Evolutionary conservation across 2,329 filamentous ascomycete genomes (phyloP), one percentile per base, ranked within the genome.

Genomic region (Colletotrichum salicis): DNA sequence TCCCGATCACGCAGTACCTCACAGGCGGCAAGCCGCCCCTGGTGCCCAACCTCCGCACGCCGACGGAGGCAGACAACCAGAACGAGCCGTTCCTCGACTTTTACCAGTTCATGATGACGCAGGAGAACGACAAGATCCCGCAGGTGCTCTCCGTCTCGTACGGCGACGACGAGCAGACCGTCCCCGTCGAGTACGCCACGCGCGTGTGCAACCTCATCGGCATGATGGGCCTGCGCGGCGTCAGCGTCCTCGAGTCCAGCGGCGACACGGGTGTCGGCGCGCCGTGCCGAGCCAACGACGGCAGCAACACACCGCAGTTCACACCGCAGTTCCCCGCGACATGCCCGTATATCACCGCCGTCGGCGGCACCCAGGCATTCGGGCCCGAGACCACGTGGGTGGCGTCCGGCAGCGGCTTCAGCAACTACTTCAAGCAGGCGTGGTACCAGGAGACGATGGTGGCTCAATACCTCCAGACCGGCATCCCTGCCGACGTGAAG

Each of bases 21-120:
- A 78, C 76, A 3, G 77, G 76, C 27, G 77, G 76, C 2, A 57
- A 64, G 24, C 70, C 73, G 65, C 81, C 82, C 65, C 79, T 81
- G 8, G 80, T 76, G 51, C 76, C 77, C 29, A 75, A 78, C 70
- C 56, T 78, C n/a, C 48, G 74, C 29, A 66, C 72, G 19, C 66
- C 76, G 27, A 62, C 75, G 56, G 70, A 74, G 15, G 77, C 77
- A 10, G 74, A 82, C 74, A 86, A 90, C 74, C 83, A 82, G n/a
- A 92, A 93, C 78, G 91, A 93, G 81, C 91, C 91, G 0, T 93
- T 92, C 78, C 83, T 93, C 1, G 87, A 87, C n/a, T 92, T 90
- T 79, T 84, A 92, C 11, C 84, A 88, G 67, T 88, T 88, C 78
- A 80, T 93, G 3, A 82, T 92, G 1, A 79, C 81, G 52, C 84